These are phyloP conservation scores for Citrus glauca DNA, from an alignment of 345 rosid genomes.

Conservation along the genomic window DNA sequence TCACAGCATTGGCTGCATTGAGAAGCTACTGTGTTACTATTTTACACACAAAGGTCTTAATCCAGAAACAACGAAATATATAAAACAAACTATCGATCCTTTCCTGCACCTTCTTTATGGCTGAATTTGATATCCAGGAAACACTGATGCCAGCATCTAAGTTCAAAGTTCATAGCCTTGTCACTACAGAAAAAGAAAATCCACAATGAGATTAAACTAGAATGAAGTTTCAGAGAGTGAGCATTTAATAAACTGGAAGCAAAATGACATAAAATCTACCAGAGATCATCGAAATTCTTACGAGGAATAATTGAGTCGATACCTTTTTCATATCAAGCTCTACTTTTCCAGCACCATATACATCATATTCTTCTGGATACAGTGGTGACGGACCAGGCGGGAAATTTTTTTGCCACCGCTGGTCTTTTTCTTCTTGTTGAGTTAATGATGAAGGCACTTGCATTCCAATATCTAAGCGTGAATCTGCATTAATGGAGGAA, in stretches of 20 bases:
- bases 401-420: not conserved
- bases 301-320: not conserved
- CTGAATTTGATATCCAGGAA: not conserved
- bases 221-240: not conserved
- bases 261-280: not conserved
- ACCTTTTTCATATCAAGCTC: not conserved
- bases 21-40: no score
- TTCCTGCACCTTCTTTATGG: not conserved
- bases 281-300: conserved; percentile 5
- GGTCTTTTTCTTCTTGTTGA: not conserved
- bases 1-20: no score
- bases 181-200: not conserved
- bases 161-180: not conserved
- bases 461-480: not conserved
- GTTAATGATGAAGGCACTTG: not conserved
- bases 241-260: not conserved
- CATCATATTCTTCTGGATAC: conserved; percentile 2
- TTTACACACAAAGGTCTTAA: no score
- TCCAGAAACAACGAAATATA: no score
- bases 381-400: not conserved
- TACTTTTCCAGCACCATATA: not conserved
- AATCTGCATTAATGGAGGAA: conserved; percentile 12
- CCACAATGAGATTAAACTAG: not conserved
- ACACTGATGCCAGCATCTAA: not conserved
- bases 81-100: not conserved